Evolutionary conservation across 768 basidiomycete genomes (phyloP), one percentile per base, ranked within the genome.

Genomic region (Mycena capillaripes): DNA sequence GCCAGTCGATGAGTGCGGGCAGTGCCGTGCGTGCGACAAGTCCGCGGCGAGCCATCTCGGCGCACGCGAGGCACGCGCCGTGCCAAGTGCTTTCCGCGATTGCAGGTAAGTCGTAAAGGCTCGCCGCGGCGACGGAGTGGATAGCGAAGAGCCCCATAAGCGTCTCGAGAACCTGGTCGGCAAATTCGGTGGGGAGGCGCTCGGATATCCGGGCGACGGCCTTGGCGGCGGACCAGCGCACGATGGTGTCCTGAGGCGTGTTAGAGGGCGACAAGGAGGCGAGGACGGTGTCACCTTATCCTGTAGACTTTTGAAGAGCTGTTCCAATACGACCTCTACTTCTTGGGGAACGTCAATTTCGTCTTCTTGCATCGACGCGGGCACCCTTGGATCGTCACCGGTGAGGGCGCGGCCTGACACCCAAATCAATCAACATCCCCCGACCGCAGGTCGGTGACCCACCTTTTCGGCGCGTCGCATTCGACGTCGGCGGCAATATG

Each of bases 141-240:
- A 94, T 91, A 9, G 87, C 82, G 80, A 97, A 98, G n/a, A 96
- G 84, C 0, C 85, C 87, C 70, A 97, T 83, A 38, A 96, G 84
- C 6, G 91, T 95, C 62, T 94, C 92, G 4, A 97, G 82, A n/a
- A 99, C 91, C 79, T 99, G 96, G 38, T 87, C 83, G 2, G 90
- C 86, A 75, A 96, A 94, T 38, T 92, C 91, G 1, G 82, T 70
- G 2, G 98, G 95, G 1, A 99, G 88, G 44, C 94, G 89, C 74
- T 94, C 92, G 2, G 95, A 87, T 53, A 98, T 89, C 9, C 97
- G 91, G 10, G 97, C 94, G 11, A 98, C 84, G 44, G 94, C 95
- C 81, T 99, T 99, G 12, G 98, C 95, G 6, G 96, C 90, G 17
- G 97, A 96, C 90, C 95, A 98, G 59, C 98, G 93, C 16, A 99